Evolutionary conservation across 768 basidiomycete genomes (phyloP).

Genomic region (Boletus pseudopeckii): DNA sequence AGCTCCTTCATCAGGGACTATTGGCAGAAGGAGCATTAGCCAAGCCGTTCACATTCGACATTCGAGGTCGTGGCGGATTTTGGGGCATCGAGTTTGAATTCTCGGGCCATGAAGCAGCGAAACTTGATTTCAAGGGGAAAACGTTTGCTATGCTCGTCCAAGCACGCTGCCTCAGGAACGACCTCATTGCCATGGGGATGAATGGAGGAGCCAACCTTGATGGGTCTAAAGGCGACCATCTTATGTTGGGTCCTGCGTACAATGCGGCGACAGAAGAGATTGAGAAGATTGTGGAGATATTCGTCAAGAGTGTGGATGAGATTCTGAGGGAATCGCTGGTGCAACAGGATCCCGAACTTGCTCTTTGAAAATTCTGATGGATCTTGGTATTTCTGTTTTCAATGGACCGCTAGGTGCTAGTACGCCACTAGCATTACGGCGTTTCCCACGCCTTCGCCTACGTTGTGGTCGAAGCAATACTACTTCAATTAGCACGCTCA

Average conservation of each 20-base stretch:
- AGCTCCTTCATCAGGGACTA: slow-evolving; percentile 53
- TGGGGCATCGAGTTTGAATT: slow-evolving; percentile 86
- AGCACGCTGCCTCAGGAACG: slow-evolving; percentile 62
- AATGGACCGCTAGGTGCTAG: neutral
- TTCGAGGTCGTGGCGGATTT: slow-evolving; percentile 81
- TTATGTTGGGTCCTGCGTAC: slow-evolving; percentile 77
- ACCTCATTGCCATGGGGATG: slow-evolving; percentile 72
- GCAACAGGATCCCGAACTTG: slow-evolving; percentile 1
- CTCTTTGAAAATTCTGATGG: neutral
- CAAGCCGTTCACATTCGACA: slow-evolving; percentile 69
- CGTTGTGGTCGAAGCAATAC: slow-evolving; percentile 21
- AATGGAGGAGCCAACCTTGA: slow-evolving; percentile 64
- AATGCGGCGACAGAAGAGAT: slow-evolving; percentile 70
- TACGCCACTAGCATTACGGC: slow-evolving; percentile 6
- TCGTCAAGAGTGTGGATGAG: slow-evolving; percentile 67
- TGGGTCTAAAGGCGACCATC: slow-evolving; percentile 69
- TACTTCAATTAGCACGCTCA: slow-evolving; percentile 25
- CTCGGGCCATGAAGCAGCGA: slow-evolving; percentile 37
- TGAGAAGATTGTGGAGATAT: slow-evolving; percentile 59
- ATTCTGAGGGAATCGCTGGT: slow-evolving; percentile 42
- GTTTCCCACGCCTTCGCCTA: slow-evolving; percentile 33
- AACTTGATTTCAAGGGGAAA: slow-evolving; percentile 48
- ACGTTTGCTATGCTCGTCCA: slow-evolving; percentile 69
- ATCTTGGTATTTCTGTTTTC: neutral
- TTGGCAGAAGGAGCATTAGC: slow-evolving; percentile 52